Percentiles rank a stretch among this genome's conserved stretches.
Conservation (phyloP, 2,329 filamentous ascomycete genomes). For the Paraphaeosphaeria minitans region DNA sequence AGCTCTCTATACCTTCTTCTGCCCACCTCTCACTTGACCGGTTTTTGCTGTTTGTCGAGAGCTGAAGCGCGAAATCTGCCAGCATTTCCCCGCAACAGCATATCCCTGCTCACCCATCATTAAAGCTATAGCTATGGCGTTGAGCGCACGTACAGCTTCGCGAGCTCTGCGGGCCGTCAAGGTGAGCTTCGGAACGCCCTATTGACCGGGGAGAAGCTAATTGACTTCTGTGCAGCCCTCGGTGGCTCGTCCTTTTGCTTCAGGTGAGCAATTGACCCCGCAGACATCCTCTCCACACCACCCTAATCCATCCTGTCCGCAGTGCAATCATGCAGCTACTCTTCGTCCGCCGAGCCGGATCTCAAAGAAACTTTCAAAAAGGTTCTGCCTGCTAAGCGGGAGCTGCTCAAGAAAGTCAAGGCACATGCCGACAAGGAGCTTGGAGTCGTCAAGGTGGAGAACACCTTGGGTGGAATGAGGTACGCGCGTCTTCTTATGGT, state of each 20-base stretch:
- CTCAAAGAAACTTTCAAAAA: constrained; percentile 85
- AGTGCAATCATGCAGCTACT: constrained; percentile 64
- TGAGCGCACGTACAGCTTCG: constrained; percentile 66
- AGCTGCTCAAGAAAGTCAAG: constrained; percentile 93
- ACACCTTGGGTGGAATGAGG: constrained; percentile 95
- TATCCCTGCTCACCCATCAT: constrained; percentile 37
- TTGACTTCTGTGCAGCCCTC: constrained; percentile 31
- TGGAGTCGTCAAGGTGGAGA: constrained; percentile 91
- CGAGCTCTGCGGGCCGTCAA: constrained; percentile 68
- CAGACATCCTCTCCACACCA: neutral
- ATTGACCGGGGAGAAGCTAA: constrained; percentile 19
- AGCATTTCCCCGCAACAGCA: constrained; percentile 24
- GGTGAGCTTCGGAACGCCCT: constrained; percentile 53
- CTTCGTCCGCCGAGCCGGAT: constrained; percentile 79
- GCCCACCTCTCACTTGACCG: neutral
- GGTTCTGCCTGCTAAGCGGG: constrained; percentile 88
- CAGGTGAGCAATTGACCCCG: constrained; percentile 42
- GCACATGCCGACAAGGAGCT: constrained; percentile 79
- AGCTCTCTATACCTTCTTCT: constrained; percentile 17
- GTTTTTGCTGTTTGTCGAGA: constrained; percentile 18
- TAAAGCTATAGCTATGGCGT: constrained; percentile 60
- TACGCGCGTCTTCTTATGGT: constrained; percentile 31
- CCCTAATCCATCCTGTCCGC: constrained; percentile 21
- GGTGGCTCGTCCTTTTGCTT: constrained; percentile 37
- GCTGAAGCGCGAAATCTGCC: constrained; percentile 18